phyloP scores from a whole-genome alignment of 1,284 basidiomycete species.

The Cerioporus squamosus region DNA sequence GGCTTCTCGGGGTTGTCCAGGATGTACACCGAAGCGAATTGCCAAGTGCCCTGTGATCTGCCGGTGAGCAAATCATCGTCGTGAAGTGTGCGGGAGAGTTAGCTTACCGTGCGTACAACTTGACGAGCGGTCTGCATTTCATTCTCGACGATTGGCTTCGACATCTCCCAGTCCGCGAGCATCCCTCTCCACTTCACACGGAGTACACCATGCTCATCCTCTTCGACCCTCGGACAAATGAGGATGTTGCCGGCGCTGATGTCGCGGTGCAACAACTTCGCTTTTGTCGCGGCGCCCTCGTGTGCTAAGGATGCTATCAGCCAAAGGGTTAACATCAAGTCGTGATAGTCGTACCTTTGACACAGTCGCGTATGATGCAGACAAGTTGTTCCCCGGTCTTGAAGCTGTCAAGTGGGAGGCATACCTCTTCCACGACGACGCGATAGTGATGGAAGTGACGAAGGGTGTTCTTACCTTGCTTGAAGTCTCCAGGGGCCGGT shows the following conservation, averaged over 20 bases:
- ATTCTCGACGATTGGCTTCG: no score
- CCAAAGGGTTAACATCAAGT: neutral
- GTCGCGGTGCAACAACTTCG: neutral
- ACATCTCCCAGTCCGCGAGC: constrained; percentile 19
- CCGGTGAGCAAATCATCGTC: constrained; percentile 14
- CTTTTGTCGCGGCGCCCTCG: neutral
- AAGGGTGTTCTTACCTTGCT: neutral
- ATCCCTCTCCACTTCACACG: constrained; percentile 10
- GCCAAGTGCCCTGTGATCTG: constrained; percentile 19
- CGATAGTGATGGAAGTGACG: neutral
- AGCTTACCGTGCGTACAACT: constrained; percentile 7
- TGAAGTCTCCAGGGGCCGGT: neutral
- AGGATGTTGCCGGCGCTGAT: constrained; percentile 5
- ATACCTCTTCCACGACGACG: constrained; percentile 1
- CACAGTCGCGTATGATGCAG: neutral
- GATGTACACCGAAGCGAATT: constrained; percentile 7
- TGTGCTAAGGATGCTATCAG: neutral
- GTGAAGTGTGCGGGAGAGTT: neutral
- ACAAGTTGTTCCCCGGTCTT: neutral
- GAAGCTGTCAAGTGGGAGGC: neutral
- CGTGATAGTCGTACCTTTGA: neutral
- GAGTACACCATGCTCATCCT: neutral
- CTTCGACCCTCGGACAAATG: neutral
- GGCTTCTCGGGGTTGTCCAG: constrained; percentile 1
- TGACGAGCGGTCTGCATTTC: constrained; percentile 2